Base-by-base conservation (phyloP, 2,329 filamentous ascomycete genomes). In the Plectosphaerella sp. region DNA sequence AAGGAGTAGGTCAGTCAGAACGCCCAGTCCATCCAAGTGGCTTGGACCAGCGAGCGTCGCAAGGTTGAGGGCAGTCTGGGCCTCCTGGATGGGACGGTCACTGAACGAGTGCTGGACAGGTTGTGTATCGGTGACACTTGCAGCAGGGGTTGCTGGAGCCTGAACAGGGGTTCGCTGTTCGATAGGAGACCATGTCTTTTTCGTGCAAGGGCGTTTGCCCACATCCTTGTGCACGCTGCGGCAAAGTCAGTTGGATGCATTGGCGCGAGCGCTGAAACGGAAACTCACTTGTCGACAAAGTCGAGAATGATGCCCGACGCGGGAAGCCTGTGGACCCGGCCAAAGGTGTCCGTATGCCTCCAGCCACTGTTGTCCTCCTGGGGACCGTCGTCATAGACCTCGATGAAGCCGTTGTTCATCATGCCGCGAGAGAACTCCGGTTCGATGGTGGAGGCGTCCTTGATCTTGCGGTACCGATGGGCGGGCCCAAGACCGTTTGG, bases 341-440 rank as follows among this genome's bases (percentile, higher is more conserved):
- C 87, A 62, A 83, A 86, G 15, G 80, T 78, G 52, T 76, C 73
- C 9, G 78, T 67, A 52, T 85, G 80, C 50, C 77, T 78, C 73
- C 86, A 84, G 33, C 76, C 77, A 42, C 70, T 70, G 47, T 80
- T 73, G 33, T 79, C 78, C 25, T 79, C 74, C 47, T 80, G 75
- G 18, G 81, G 78, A 15, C 82, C 76, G 33, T 82, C 78, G 36
- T 86, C 79, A 51, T 86, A 83, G 52, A 91, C 72, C 59, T 91
- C 88, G 59, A 91, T 84, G 61, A 83, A 75, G 39, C 88, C 87
- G 54, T 88, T 88, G 66, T 89, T 89, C 63, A 71, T 75, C 61
- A 86, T 77, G 52, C 88, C 90, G 53, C 90, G 86, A 37, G 68
- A 67, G 58, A 81, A 74, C 20, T 72, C 68, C 2, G 82, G 81